Evolutionary conservation across 306 rosid genomes (phyloP).

Genomic region (Astragalus membranaceus): DNA sequence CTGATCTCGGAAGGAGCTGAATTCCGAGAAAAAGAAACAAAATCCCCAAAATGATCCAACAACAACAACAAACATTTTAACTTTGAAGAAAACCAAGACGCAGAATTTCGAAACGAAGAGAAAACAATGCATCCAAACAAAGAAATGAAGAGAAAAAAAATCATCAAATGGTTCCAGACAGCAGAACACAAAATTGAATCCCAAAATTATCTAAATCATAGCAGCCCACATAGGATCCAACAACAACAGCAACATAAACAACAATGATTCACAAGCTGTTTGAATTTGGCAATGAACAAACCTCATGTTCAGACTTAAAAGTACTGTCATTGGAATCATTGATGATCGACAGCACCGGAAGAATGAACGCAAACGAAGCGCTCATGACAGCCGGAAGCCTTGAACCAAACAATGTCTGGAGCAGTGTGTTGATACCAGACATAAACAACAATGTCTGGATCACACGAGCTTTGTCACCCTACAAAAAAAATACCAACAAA

Average conservation of each 20-base stretch:
- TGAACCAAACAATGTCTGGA: conserved; percentile 72
- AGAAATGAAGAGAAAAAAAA: neutral
- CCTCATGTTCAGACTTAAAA: conserved; percentile 61
- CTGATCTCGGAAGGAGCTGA: neutral
- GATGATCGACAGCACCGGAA: conserved; percentile 72
- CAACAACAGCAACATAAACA: neutral
- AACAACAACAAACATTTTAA: neutral
- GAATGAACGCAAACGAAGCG: conserved; percentile 54
- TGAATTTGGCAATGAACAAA: conserved; percentile 20
- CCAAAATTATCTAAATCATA: too few species aligned
- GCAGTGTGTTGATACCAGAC: conserved; percentile 77
- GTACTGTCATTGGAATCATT: conserved; percentile 45
- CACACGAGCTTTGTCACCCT: conserved; percentile 94
- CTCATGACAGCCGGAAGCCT: conserved; percentile 91
- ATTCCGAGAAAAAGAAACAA: neutral
- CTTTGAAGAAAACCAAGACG: neutral
- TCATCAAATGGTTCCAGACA: too few species aligned
- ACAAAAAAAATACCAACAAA: conserved; percentile 2
- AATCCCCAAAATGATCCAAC: neutral
- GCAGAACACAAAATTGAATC: too few species aligned
- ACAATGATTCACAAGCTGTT: neutral
- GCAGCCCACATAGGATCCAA: neutral
- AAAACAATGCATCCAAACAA: neutral
- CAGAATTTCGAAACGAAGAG: neutral
- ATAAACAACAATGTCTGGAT: conserved; percentile 75